Base-by-base conservation (phyloP, 139 green algal genomes). In the Edaphochlamys debaryana region DNA sequence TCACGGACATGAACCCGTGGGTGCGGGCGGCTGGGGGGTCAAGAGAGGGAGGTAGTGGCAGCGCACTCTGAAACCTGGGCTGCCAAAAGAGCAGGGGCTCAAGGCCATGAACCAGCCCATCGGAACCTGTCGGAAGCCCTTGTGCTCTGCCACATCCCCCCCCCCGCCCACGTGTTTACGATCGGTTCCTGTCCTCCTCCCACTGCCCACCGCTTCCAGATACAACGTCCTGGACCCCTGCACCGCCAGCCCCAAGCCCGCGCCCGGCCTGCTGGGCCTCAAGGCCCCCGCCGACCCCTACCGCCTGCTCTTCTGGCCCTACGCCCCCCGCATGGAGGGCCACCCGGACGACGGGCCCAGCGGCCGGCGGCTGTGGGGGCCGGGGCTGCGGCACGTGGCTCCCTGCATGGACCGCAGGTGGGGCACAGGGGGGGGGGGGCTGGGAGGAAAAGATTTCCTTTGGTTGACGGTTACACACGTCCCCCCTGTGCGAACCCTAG, bases 361-460 rank as follows among this genome's bases (percentile, higher is more conserved):
- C 5, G 86, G 89, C 48, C 66, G 36, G 36, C 72, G 85, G 50
- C 50, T 90, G 70, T 76, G 82, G 48, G 78, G 72, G 19, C 62
- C 79, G 0, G 34, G 50, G 69, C 87, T 92, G 77, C 76, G 69
- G 0, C 86, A 92, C 70, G 82, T 67, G 4, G 87, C 85, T 36
- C 85, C 85, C 27, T 93, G 89, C 82, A 54, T 90, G 34, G 89
- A 93, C 69, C 67, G 48, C 58, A 89, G 85, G 87, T 91, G 52
- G 8, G 84, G n/a, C n/a, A n/a, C n/a, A n/a, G n/a, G n/a, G n/a
- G n/a, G n/a, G n/a, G n/a, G n/a, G n/a, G n/a, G n/a, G n/a, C n/a
- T n/a, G n/a, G n/a, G n/a, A n/a, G n/a, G n/a, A n/a, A n/a, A n/a
- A n/a, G n/a, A n/a, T n/a, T n/a, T n/a, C n/a, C n/a, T n/a, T n/a